Percentiles rank a stretch among this genome's conserved stretches.
These are phyloP conservation scores for Pogostemon cablin DNA, from an alignment of 257 asterid species.

Conservation along the genomic window DNA sequence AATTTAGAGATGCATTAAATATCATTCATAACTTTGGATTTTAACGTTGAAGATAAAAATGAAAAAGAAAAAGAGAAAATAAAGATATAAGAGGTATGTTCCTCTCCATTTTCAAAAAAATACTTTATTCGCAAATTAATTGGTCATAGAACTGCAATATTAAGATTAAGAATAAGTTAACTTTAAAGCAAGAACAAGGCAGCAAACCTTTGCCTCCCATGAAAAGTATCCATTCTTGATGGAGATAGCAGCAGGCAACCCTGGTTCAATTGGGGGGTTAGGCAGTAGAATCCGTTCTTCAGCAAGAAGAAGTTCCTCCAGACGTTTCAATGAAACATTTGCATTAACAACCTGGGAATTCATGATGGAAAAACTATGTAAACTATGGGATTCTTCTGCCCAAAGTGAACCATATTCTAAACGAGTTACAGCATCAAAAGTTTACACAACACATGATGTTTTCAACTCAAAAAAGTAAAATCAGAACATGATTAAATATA, in stretches of 20 bases:
- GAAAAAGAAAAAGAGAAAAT: too few relatives aligned
- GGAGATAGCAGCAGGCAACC: conserved; percentile 89
- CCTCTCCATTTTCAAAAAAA: background rate
- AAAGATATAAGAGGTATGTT: too few relatives aligned
- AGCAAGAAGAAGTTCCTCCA: conserved; percentile 85
- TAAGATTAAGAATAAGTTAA: conserved; percentile 9
- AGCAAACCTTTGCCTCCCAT: conserved; percentile 89
- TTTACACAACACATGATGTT: background rate
- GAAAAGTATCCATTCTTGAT: conserved; percentile 87
- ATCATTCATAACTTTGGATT: too few relatives aligned
- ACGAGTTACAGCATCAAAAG: background rate
- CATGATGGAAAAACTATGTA: conserved; percentile 24
- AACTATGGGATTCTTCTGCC: conserved; percentile 7
- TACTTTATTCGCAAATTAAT: background rate
- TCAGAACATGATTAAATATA: conserved; percentile 13
- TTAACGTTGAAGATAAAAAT: too few relatives aligned
- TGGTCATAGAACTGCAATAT: background rate
- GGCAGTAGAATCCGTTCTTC: conserved; percentile 85
- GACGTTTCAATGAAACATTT: conserved; percentile 85
- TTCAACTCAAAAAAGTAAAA: conserved; percentile 8
- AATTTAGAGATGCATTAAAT: too few relatives aligned
- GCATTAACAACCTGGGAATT: conserved; percentile 80
- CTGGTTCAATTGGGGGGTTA: conserved; percentile 80
- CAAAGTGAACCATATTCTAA: background rate
- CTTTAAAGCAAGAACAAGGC: conserved; percentile 12